Evolutionary conservation across 106 monocot genomes (phyloP).

Genomic region (Apostasia ramifera): DNA sequence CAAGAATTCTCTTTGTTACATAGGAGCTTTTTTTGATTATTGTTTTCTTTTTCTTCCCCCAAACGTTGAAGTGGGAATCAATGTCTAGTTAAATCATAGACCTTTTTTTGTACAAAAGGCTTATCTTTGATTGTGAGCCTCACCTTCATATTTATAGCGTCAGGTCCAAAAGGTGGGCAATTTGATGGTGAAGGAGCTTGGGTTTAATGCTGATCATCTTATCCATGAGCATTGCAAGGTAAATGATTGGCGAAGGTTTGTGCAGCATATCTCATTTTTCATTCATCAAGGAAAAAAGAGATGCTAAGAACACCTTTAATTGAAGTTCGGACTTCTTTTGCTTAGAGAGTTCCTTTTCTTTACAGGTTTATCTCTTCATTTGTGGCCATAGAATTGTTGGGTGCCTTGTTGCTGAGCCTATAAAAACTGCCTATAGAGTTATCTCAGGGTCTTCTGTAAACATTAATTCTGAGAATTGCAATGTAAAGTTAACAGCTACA

Average conservation of each 20-base stretch:
- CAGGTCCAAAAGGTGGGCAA: slow-evolving; percentile 56
- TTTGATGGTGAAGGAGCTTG: slow-evolving; percentile 65
- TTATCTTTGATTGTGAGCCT: background rate
- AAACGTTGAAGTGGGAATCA: background rate
- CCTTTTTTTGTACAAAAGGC: background rate
- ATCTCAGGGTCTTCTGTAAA: slow-evolving; percentile 16
- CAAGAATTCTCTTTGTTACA: background rate
- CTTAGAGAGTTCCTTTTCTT: background rate
- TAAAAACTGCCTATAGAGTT: slow-evolving; percentile 63
- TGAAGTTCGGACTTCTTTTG: too few relatives aligned
- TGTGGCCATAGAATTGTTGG: slow-evolving; percentile 59
- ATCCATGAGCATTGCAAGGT: slow-evolving; percentile 74
- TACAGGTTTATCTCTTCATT: slow-evolving; percentile 62
- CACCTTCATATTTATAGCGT: background rate
- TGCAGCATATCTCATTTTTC: background rate
- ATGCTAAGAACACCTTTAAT: too few relatives aligned
- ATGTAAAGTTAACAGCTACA: background rate
- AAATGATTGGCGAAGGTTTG: background rate
- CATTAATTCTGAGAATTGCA: background rate
- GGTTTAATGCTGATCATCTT: slow-evolving; percentile 49
- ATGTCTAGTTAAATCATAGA: background rate
- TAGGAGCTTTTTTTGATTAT: too few relatives aligned
- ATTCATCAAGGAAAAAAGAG: too few relatives aligned
- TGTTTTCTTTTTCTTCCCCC: too few relatives aligned
- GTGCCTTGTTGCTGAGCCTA: slow-evolving; percentile 78